Percentiles rank a stretch among this genome's conserved stretches.
Conservation (phyloP, 805 yeast species). For the Myxozyma sirexii region DNA sequence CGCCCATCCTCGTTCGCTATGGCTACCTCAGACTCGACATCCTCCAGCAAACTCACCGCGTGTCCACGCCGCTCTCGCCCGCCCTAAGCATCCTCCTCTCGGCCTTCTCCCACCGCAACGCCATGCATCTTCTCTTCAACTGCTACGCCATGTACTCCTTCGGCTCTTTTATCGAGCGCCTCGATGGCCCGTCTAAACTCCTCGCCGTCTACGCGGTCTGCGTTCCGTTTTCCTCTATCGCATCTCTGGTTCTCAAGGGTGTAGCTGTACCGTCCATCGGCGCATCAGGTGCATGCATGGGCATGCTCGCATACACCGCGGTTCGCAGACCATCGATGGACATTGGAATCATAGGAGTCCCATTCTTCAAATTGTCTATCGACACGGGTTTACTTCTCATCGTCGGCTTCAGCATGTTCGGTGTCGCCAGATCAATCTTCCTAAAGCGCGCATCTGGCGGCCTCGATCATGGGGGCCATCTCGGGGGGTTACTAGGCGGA, state of each 20-base stretch:
- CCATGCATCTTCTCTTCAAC: constrained; percentile 20
- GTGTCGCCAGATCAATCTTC: constrained; percentile 8
- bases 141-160: constrained; percentile 23
- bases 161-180: constrained; percentile 21
- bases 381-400: constrained; percentile 9
- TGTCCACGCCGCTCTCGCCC: constrained; percentile 12
- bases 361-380: constrained; percentile 4
- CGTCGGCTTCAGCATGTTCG: constrained; percentile 15
- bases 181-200: constrained; percentile 14
- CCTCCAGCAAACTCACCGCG: neutral
- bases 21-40: constrained; percentile 28
- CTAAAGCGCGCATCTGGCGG: neutral
- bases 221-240: constrained; percentile 14
- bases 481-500: constrained; percentile 28
- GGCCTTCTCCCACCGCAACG: constrained; percentile 29
- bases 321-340: constrained; percentile 14
- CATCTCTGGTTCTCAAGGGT: constrained; percentile 16
- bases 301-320: constrained; percentile 28
- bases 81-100: constrained; percentile 14
- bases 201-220: constrained; percentile 20
- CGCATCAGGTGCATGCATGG: constrained; percentile 32
- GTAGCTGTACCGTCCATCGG: constrained; percentile 25
- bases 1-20: constrained; percentile 21
- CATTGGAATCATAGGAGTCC: constrained; percentile 15
- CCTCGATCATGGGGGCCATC: constrained; percentile 32